Base-by-base conservation (phyloP, 768 basidiomycete genomes). In the Termitomyces heimii region DNA sequence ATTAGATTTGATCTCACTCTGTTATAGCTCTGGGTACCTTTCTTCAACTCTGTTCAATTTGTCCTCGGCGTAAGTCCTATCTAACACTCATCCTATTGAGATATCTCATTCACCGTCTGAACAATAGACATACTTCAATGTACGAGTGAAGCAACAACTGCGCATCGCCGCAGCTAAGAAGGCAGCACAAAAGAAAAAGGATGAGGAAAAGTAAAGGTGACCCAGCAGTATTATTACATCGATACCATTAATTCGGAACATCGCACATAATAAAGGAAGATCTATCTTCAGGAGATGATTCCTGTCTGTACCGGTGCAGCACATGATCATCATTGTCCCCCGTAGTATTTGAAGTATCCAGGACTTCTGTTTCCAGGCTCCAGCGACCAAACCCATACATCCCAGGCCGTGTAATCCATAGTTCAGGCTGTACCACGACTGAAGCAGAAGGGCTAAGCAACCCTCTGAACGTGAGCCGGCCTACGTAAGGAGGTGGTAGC, bases 21-120 rank as follows among this genome's bases (percentile, higher is more conserved):
- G 2, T 53, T 28, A n/a, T 61, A 91, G 88, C 77, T 92, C 44
- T 93, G 92, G 92, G 88, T 89, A 0, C 88, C 89, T 9, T 95
- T 89, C 75, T 94, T 94, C 80, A 92, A 86, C 68, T 63, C 80
- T 35, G 74, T 94, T 42, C 83, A 85, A 67, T 92, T 94, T 67
- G 68, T 82, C 22, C 76, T 91, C 13, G 91, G 91, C 22, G 91
- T 92, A 66, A 64, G 88, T 75, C 32, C 20, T 24, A 18, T 52
- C 39, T 22, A 29, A 39, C 2, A 26, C 18, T 46, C 35, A 22
- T 28, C 34, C 9, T 31, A 26, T 55, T 44, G 22, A 16, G 18
- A 24, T 4, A 32, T 32, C 26, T 46, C n/a, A 53, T 32, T 55
- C 40, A 61, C 58, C 55, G 16, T 57, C 49, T 55, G 48, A 59